These are phyloP conservation scores for Luzula sylvatica DNA, from an alignment of 176 grass and related monocot genomes.

Conservation along the genomic window DNA sequence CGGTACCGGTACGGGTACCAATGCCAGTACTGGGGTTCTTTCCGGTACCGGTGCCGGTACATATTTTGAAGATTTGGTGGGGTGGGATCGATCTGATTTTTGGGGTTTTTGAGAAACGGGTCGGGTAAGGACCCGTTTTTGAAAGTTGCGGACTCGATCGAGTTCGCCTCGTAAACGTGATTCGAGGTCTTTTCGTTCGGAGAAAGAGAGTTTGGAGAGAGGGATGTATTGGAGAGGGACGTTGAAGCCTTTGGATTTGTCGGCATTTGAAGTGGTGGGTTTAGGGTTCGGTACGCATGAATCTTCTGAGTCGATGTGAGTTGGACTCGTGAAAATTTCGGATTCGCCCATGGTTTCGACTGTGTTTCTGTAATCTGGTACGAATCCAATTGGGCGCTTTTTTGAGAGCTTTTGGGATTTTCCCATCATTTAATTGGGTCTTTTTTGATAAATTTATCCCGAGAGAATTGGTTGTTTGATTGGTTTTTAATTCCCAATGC, in stretches of 20 bases:
- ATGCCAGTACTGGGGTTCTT: slow-evolving; percentile 11
- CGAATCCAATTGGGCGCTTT: slow-evolving; percentile 59
- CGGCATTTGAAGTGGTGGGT: slow-evolving; percentile 29
- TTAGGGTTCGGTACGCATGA: slow-evolving; percentile 42
- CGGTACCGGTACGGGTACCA: background rate
- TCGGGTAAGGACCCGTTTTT: slow-evolving; percentile 35
- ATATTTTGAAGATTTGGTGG: slow-evolving; percentile 36
- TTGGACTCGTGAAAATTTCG: slow-evolving; percentile 37
- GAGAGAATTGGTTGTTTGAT: too few species aligned
- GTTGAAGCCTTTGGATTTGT: slow-evolving; percentile 32
- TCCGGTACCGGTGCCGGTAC: slow-evolving; percentile 5
- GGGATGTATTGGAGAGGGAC: slow-evolving; percentile 37
- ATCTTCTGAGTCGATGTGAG: slow-evolving; percentile 53
- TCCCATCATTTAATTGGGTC: slow-evolving; percentile 53
- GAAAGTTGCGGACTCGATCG: slow-evolving; percentile 33
- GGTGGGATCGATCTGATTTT: slow-evolving; percentile 38
- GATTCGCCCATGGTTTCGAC: slow-evolving; percentile 66
- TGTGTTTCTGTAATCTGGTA: slow-evolving; percentile 63
- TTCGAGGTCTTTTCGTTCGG: slow-evolving; percentile 49
- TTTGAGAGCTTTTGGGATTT: slow-evolving; percentile 89
- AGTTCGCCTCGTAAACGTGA: slow-evolving; percentile 50
- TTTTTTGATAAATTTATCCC: background rate
- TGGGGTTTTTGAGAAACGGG: slow-evolving; percentile 6
- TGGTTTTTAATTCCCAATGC: too few species aligned
- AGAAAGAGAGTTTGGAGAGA: slow-evolving; percentile 38